These are phyloP conservation scores for Cardamine occulta DNA, from an alignment of 345 rosid genomes.

Conservation along the genomic window DNA sequence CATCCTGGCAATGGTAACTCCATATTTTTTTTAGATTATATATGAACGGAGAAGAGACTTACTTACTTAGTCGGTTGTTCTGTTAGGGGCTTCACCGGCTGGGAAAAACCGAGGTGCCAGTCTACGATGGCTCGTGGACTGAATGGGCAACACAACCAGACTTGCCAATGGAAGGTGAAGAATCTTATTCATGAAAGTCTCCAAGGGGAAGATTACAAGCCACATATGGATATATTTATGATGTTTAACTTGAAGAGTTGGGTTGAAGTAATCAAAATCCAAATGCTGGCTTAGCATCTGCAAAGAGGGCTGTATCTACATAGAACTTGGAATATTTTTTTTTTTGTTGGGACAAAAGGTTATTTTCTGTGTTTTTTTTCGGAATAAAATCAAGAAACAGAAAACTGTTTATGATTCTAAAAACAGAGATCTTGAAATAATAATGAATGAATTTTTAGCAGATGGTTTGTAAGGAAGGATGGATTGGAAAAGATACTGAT, in stretches of 20 bases:
- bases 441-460: not conserved
- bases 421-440: constrained; percentile 11
- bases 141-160: constrained; percentile 91
- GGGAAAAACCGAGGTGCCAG: constrained; percentile 79
- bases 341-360: not conserved
- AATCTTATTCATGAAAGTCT: constrained; percentile 39
- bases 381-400: constrained; percentile 35
- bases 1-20: constrained; percentile 80
- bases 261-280: constrained; percentile 29
- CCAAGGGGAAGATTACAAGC: constrained; percentile 18
- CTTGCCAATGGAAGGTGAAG: constrained; percentile 53
- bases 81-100: constrained; percentile 88
- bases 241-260: constrained; percentile 6
- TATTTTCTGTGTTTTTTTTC: constrained; percentile 8
- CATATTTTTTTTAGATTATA: constrained; percentile 5
- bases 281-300: constrained; percentile 5
- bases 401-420: constrained; percentile 9
- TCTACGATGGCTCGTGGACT: constrained; percentile 98
- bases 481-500: not conserved
- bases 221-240: not conserved
- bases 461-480: not conserved
- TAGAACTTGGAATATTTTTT: not conserved
- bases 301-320: constrained; percentile 28
- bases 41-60: not conserved
- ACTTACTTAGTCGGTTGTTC: constrained; percentile 18